Conservation (phyloP, 306 rosid species). For the Crotalaria pallida region DNA sequence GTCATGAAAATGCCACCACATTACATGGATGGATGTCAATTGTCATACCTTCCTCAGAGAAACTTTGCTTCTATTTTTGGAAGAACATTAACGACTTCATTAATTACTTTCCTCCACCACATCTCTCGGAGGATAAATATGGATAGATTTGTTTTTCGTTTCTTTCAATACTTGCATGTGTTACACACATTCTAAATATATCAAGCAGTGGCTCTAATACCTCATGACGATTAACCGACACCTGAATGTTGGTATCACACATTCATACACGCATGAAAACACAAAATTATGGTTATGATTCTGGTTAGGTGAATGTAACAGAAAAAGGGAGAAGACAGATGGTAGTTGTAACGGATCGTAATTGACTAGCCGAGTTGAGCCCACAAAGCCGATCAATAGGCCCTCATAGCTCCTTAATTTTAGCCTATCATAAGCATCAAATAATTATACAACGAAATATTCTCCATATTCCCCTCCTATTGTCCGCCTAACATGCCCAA, state of each 20-base stretch:
- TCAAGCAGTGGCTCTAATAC: not conserved
- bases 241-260: not conserved
- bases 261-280: not conserved
- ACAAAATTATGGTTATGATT: not conserved
- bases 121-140: not conserved
- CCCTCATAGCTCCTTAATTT: too few relatives aligned
- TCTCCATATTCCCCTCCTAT: too few relatives aligned
- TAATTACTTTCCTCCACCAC: not conserved
- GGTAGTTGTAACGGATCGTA: too few relatives aligned
- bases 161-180: not conserved
- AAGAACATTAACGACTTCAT: not conserved
- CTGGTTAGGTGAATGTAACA: too few relatives aligned
- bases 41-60: not conserved
- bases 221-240: not conserved
- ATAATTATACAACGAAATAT: too few relatives aligned
- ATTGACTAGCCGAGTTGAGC: too few relatives aligned
- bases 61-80: not conserved
- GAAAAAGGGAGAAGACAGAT: too few relatives aligned
- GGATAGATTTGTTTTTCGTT: not conserved
- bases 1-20: not conserved
- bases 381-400: too few relatives aligned
- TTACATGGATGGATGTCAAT: conserved; percentile 12
- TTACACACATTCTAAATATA: not conserved
- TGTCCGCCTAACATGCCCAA: too few relatives aligned
- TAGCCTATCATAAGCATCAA: too few relatives aligned